These are phyloP conservation scores for Agastache rugosa DNA, from an alignment of 257 asterid species.

Conservation along the genomic window DNA sequence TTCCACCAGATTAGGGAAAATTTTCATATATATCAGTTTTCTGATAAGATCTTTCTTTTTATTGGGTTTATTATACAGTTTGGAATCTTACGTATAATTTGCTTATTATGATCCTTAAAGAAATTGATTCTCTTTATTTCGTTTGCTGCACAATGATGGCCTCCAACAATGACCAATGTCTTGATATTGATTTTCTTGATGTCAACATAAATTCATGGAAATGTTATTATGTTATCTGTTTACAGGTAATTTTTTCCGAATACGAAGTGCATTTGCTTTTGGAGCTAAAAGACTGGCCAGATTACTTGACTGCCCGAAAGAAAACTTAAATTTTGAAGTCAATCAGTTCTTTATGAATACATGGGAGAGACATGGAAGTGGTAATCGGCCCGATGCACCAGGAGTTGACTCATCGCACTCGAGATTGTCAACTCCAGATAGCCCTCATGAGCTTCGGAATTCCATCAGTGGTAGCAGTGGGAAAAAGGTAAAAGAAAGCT, in stretches of 20 bases:
- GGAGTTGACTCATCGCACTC: slow-evolving; percentile 46
- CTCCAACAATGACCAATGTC: slow-evolving; percentile 14
- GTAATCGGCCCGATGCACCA: slow-evolving; percentile 88
- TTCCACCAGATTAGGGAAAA: neutral
- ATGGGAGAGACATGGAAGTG: slow-evolving; percentile 91
- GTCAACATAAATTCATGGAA: slow-evolving; percentile 20
- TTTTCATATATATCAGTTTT: neutral
- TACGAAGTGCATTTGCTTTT: slow-evolving; percentile 93
- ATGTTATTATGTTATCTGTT: slow-evolving; percentile 25
- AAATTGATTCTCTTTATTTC: neutral
- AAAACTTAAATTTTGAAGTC: slow-evolving; percentile 61
- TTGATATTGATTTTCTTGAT: slow-evolving; percentile 15
- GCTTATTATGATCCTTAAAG: slow-evolving; percentile 1
- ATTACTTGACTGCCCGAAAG: slow-evolving; percentile 75
- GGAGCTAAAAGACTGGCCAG: slow-evolving; percentile 88
- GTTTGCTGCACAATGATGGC: slow-evolving; percentile 20
- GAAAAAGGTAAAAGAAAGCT: slow-evolving; percentile 48
- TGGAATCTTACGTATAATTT: slow-evolving; percentile 11
- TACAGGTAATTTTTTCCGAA: slow-evolving; percentile 85
- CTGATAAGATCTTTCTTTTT: neutral
- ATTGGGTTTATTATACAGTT: neutral
- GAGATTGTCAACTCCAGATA: slow-evolving; percentile 51
- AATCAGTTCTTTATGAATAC: slow-evolving; percentile 90
- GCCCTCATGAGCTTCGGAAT: slow-evolving; percentile 43
- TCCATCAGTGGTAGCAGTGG: slow-evolving; percentile 38